These are phyloP conservation scores for Taxillus chinensis DNA, from an alignment of 164 flowering plant genomes.

Conservation along the genomic window DNA sequence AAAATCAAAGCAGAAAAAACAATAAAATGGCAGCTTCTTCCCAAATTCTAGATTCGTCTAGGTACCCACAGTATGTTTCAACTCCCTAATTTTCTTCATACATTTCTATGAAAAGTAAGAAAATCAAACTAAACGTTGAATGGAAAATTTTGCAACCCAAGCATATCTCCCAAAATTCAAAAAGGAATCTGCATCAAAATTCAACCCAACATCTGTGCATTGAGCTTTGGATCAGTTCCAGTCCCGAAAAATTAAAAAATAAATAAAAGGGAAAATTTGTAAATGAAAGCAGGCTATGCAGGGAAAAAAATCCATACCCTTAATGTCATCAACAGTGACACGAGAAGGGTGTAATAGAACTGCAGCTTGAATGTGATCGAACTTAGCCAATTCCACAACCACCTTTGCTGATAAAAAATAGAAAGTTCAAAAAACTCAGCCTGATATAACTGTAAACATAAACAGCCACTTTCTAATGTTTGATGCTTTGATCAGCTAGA, in stretches of 20 bases:
- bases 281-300: background rate
- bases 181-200: too few species aligned
- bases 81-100: too few species aligned
- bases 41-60: too few species aligned
- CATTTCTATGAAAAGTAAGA: too few species aligned
- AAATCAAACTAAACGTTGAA: too few species aligned
- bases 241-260: constrained; percentile 14
- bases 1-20: too few species aligned
- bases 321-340: constrained; percentile 27
- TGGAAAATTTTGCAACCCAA: too few species aligned
- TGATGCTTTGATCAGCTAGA: background rate
- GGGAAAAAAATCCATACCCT: constrained; percentile 13
- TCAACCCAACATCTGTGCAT: background rate
- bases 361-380: constrained; percentile 26
- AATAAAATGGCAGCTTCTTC: too few species aligned
- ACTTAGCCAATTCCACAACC: constrained; percentile 20
- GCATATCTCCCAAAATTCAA: too few species aligned
- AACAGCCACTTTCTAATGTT: background rate
- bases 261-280: background rate
- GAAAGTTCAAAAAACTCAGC: background rate
- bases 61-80: too few species aligned
- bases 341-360: constrained; percentile 36
- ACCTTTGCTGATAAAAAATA: constrained; percentile 22
- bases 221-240: background rate
- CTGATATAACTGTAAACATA: background rate